Conservation (phyloP, 441 rosid genomes). For the Populus hybrid region DNA sequence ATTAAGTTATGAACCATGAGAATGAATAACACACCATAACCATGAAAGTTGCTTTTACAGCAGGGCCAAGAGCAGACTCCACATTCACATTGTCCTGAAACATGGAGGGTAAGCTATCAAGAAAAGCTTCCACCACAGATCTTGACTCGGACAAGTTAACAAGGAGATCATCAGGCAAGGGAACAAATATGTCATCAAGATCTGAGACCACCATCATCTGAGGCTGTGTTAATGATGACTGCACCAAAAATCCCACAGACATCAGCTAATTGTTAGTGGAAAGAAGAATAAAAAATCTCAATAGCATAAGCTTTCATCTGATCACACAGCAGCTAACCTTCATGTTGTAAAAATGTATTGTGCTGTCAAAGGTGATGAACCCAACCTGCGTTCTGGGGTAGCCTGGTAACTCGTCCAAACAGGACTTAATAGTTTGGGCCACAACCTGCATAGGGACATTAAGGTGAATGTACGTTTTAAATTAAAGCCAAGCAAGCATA, state of each 20-base stretch:
- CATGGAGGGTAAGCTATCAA: slow-evolving; percentile 94
- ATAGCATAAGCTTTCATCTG: slow-evolving; percentile 18
- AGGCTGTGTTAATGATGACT: slow-evolving; percentile 98
- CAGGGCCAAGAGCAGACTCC: slow-evolving; percentile 99
- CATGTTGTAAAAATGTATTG: slow-evolving; percentile 95
- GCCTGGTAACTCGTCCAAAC: slow-evolving; percentile 95
- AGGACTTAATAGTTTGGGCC: slow-evolving; percentile 90
- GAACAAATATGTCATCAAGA: slow-evolving; percentile 90
- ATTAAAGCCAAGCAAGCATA: not conserved
- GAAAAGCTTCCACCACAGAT: slow-evolving; percentile 83
- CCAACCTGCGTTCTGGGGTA: slow-evolving; percentile 98
- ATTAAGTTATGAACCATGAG: slow-evolving; percentile 11
- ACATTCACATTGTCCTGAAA: slow-evolving; percentile 84
- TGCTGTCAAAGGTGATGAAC: slow-evolving; percentile 97
- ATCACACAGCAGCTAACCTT: slow-evolving; percentile 57
- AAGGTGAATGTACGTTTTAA: slow-evolving; percentile 1
- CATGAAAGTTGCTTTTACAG: slow-evolving; percentile 93
- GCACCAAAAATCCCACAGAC: slow-evolving; percentile 35
- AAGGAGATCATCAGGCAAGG: slow-evolving; percentile 97
- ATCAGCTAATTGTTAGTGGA: not conserved
- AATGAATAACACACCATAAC: slow-evolving; percentile 69
- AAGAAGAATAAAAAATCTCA: slow-evolving; percentile 5
- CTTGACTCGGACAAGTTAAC: slow-evolving; percentile 98
- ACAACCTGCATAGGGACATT: slow-evolving; percentile 49
- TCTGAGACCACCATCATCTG: slow-evolving; percentile 99